Percentiles rank a stretch among this genome's conserved stretches.
phyloP scores from a whole-genome alignment of 306 rosid species.

The Ormosia semicastrata region DNA sequence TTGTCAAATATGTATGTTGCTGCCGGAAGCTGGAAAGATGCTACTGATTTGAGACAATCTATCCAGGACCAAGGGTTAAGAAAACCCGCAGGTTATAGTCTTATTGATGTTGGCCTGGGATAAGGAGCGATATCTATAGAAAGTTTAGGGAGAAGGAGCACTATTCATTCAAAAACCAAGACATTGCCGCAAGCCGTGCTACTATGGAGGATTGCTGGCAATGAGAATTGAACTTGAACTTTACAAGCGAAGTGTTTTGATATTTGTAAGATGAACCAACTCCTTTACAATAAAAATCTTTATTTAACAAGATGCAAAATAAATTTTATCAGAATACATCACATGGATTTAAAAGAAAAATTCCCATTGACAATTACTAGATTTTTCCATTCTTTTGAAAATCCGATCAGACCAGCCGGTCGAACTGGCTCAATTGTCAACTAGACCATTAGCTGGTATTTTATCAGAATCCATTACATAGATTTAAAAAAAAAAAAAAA shows the following conservation, averaged over 20 bases:
- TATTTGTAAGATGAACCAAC: not conserved
- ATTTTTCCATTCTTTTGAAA: no score
- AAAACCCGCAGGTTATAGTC: constrained; percentile 50
- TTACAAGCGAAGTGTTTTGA: no score
- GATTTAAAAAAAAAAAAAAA: no score
- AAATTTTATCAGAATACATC: not conserved
- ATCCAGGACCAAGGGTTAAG: constrained; percentile 38
- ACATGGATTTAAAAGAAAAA: not conserved
- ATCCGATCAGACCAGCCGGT: no score
- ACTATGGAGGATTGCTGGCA: not conserved
- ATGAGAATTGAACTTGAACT: not conserved
- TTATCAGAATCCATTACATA: no score
- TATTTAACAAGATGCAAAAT: not conserved
- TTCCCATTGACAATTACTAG: no score
- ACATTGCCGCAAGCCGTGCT: not conserved
- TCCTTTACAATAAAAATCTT: not conserved
- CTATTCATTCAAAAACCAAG: not conserved
- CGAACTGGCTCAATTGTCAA: no score
- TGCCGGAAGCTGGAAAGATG: constrained; percentile 67
- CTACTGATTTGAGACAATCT: constrained; percentile 40
- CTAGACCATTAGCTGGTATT: no score
- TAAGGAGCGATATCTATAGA: not conserved
- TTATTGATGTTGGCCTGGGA: constrained; percentile 41
- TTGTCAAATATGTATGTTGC: constrained; percentile 64
- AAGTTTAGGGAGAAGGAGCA: not conserved